Base-by-base conservation (phyloP, 2,329 filamentous ascomycete genomes). In the Huntiella abstrusa region DNA sequence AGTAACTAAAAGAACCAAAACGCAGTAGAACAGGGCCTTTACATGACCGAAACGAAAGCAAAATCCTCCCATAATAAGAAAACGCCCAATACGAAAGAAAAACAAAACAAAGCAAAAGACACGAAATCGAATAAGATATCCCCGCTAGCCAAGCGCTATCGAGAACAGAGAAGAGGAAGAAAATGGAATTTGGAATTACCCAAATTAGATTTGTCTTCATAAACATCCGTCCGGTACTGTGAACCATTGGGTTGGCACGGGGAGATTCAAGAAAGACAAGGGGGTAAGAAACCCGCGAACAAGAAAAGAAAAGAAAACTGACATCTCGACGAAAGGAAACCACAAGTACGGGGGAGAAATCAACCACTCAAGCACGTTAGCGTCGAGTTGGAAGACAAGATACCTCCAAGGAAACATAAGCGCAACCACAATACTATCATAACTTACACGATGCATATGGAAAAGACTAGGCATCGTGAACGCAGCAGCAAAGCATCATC, bases 201-300 rank as follows among this genome's bases (percentile, higher is more conserved):
- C 43, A 46, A 39, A 13, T 43, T 42, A 41, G 36, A 45, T 15
- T 28, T 38, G 37, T 43, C 33, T 43, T 45, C 22, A 19, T 32
- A 28, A 33, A 45, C 41, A 33, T 48, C 46, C 37, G 46, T 40
- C 46, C 38, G 42, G 46, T 48, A 33, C 46, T 44, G 46, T 48
- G 46, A 45, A 48, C 46, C 41, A 40, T 16, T 40, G 17, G 22
- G 22, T 15, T 35, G 22, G 28, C 13, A 47, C 17, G 32, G 41
- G 15, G 11, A 32, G 32, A 13, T 33, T 7, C 17, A 41, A 13
- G 38, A 41, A 37, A 38, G 37, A n/a, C 40, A 16, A 45, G 32
- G 12, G 28, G 12, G 35, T 37, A 15, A 28, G 10, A 28, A 15
- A 22, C 13, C 39, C 22, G 5, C 11, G n/a, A 17, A 42, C 22